phyloP scores from a whole-genome alignment of 768 basidiomycete species.

The Tylopilus cervinicoccineus region DNA sequence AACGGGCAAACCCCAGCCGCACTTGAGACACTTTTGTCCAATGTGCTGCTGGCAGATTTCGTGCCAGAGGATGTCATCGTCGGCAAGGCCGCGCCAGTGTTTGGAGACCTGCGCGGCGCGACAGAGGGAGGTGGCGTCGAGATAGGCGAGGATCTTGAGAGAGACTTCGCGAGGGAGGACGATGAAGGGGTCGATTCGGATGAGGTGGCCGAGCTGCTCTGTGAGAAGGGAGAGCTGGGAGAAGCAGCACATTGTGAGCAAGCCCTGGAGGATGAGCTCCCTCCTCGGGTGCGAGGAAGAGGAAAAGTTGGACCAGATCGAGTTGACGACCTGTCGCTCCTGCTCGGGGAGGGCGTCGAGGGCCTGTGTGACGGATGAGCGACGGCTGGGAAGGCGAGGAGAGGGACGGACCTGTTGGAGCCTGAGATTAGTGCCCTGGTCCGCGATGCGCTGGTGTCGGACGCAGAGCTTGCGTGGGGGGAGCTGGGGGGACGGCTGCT shows the following conservation, averaged over 20 bases:
- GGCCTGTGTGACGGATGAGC: slow-evolving; percentile 50
- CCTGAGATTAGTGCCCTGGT: slow-evolving; percentile 89
- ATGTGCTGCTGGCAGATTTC: slow-evolving; percentile 98
- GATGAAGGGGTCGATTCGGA: slow-evolving; percentile 91
- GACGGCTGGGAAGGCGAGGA: background rate
- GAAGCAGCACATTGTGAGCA: slow-evolving; percentile 99
- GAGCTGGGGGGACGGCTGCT: slow-evolving; percentile 23
- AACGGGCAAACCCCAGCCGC: slow-evolving; percentile 95
- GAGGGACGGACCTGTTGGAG: slow-evolving; percentile 70
- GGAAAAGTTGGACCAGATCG: slow-evolving; percentile 96
- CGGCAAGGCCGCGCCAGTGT: slow-evolving; percentile 84
- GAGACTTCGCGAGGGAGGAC: slow-evolving; percentile 88
- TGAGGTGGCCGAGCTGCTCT: slow-evolving; percentile 86
- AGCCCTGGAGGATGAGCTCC: slow-evolving; percentile 91
- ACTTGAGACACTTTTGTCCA: slow-evolving; percentile 92
- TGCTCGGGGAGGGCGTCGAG: slow-evolving; percentile 83
- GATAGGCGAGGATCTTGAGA: slow-evolving; percentile 80
- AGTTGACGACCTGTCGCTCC: slow-evolving; percentile 84
- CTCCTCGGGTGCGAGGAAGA: slow-evolving; percentile 88
- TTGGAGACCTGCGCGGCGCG: slow-evolving; percentile 88
- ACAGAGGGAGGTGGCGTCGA: slow-evolving; percentile 91
- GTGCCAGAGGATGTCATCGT: slow-evolving; percentile 94
- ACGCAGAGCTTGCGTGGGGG: slow-evolving; percentile 76
- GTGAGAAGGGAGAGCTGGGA: slow-evolving; percentile 95
- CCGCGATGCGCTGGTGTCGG: slow-evolving; percentile 93